Percentiles rank a stretch among this genome's conserved stretches.
Evolutionary conservation across 202 grass and related monocot species (phyloP).

Genomic region (Setaria viridis): DNA sequence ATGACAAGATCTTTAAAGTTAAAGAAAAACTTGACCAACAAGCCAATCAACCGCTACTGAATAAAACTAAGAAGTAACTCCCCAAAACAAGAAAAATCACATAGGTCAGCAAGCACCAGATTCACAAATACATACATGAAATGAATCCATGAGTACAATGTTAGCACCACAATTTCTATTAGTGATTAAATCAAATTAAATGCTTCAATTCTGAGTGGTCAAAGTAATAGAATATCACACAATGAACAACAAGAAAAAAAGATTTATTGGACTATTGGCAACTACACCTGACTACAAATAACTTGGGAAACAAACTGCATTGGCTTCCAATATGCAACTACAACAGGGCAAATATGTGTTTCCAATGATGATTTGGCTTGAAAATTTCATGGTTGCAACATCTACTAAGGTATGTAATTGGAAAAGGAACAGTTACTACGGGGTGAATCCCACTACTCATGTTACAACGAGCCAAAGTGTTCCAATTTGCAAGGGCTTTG

Average conservation of each 20-base stretch:
- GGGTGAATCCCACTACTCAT: neutral
- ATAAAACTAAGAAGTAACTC: neutral
- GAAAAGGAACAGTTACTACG: neutral
- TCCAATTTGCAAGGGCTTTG: neutral
- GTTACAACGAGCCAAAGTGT: neutral
- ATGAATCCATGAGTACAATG: neutral
- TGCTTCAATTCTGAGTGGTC: neutral
- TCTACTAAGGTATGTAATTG: neutral
- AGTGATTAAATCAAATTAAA: conserved; percentile 27
- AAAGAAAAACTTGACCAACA: neutral
- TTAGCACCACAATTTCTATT: neutral
- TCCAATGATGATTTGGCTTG: neutral
- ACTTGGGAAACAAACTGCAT: neutral
- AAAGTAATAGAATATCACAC: neutral
- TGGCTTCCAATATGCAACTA: neutral
- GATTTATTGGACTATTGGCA: neutral
- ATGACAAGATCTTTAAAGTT: conserved; percentile 3
- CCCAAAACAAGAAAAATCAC: neutral
- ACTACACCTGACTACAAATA: neutral
- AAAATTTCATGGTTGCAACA: conserved; percentile 6
- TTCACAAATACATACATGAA: neutral
- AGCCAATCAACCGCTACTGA: no score
- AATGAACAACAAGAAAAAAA: neutral
- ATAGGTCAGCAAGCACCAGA: neutral
- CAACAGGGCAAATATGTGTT: neutral